Percentiles rank a stretch among this genome's conserved stretches.
These are phyloP conservation scores for Blastobotrys apis DNA, from an alignment of 1,139 yeast species.

Conservation along the genomic window DNA sequence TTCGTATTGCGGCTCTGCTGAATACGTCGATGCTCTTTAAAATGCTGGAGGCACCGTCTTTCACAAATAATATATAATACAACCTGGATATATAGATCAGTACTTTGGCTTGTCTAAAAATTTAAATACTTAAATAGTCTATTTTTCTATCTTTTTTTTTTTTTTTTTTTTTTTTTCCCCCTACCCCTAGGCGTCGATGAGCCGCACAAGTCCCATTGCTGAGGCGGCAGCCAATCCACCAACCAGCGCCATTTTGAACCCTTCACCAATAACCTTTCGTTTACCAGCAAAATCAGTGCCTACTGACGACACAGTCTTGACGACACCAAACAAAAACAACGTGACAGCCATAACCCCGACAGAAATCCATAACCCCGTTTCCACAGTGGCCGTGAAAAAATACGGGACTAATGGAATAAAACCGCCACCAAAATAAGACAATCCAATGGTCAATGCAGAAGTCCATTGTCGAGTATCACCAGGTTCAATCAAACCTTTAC, in stretches of 20 bases:
- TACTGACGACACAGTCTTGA: slow-evolving; percentile 79
- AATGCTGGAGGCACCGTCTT: slow-evolving; percentile 95
- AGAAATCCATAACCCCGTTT: slow-evolving; percentile 69
- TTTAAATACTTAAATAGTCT: too few species aligned
- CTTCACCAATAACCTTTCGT: slow-evolving; percentile 64
- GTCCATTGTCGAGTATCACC: slow-evolving; percentile 72
- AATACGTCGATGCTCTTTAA: too few species aligned
- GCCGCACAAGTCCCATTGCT: slow-evolving; percentile 87
- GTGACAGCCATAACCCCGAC: slow-evolving; percentile 82
- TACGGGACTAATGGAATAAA: slow-evolving; percentile 77
- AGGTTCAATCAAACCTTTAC: slow-evolving; percentile 75
- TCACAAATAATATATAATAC: too few species aligned
- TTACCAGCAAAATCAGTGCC: slow-evolving; percentile 56
- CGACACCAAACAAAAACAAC: slow-evolving; percentile 78
- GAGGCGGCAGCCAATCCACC: slow-evolving; percentile 97
- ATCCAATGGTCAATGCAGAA: slow-evolving; percentile 72
- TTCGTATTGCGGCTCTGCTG: too few species aligned
- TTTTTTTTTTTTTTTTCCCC: too few species aligned
- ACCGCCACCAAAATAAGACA: slow-evolving; percentile 73
- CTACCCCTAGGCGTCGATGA: slow-evolving; percentile 48
- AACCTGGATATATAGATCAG: too few species aligned
- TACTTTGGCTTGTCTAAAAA: too few species aligned
- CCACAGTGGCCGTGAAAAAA: slow-evolving; percentile 69
- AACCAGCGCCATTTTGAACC: slow-evolving; percentile 83
- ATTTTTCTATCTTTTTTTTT: too few species aligned